A percentile compares a stretch with the other conserved stretches of the same genome.
phyloP scores from a whole-genome alignment of 2,329 filamentous ascomycete species.

The Nigrospora oryzae region DNA sequence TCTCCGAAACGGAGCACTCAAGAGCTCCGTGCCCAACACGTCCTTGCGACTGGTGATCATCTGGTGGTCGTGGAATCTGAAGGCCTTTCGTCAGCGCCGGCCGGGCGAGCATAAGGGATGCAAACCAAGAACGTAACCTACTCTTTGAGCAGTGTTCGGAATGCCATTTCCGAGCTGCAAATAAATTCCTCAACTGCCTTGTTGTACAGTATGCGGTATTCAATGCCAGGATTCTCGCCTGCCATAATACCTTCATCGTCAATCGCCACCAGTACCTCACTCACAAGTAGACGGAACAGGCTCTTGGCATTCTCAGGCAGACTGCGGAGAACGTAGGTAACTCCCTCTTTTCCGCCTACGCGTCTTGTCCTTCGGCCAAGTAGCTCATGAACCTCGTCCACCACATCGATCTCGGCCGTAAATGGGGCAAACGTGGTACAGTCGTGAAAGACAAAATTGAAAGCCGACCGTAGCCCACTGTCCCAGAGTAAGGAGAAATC shows the following conservation, averaged over 20 bases:
- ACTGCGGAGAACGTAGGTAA: slow-evolving; percentile 82
- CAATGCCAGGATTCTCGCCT: slow-evolving; percentile 61
- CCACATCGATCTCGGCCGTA: slow-evolving; percentile 66
- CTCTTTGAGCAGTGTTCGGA: slow-evolving; percentile 89
- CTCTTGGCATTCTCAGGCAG: slow-evolving; percentile 87
- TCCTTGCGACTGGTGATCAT: slow-evolving; percentile 92
- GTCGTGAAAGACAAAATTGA: slow-evolving; percentile 88
- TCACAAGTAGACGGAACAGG: slow-evolving; percentile 76
- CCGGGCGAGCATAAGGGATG: not conserved
- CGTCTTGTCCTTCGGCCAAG: slow-evolving; percentile 73
- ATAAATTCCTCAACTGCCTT: slow-evolving; percentile 97
- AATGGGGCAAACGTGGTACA: slow-evolving; percentile 81
- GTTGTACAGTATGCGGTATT: slow-evolving; percentile 87
- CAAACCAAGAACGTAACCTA: slow-evolving; percentile 29
- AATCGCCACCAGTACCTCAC: slow-evolving; percentile 69
- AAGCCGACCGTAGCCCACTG: slow-evolving; percentile 69
- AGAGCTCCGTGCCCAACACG: slow-evolving; percentile 70
- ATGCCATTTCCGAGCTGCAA: slow-evolving; percentile 92
- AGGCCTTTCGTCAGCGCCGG: no score
- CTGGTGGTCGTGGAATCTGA: slow-evolving; percentile 88
- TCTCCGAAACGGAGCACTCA: slow-evolving; percentile 77
- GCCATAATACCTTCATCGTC: slow-evolving; percentile 46
- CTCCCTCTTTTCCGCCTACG: slow-evolving; percentile 82
- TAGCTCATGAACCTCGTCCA: slow-evolving; percentile 84
- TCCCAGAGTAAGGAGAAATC: slow-evolving; percentile 89